These are phyloP conservation scores for Neonectria punicea DNA, from an alignment of 2,329 filamentous ascomycete species.

Conservation along the genomic window DNA sequence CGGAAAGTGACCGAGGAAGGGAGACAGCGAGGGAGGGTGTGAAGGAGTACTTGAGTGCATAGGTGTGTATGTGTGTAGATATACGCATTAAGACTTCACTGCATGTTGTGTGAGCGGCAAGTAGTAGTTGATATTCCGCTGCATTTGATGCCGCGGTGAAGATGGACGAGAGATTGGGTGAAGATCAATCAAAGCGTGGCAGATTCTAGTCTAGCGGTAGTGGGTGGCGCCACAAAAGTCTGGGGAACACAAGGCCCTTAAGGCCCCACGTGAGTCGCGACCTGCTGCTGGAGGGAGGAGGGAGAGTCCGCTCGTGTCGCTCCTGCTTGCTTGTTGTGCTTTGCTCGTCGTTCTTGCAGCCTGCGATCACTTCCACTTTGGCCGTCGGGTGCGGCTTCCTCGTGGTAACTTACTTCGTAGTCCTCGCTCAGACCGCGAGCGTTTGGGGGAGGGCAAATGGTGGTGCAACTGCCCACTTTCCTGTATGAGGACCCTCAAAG, in stretches of 20 bases:
- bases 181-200: background rate
- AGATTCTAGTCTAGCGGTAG: background rate
- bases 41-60: background rate
- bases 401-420: too few relatives aligned
- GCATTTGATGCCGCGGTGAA: background rate
- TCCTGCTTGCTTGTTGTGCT: background rate
- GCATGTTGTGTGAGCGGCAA: background rate
- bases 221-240: conserved; percentile 7
- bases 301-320: background rate
- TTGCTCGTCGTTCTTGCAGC: background rate
- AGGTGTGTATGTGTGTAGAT: background rate
- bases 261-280: background rate
- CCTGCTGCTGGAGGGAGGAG: background rate
- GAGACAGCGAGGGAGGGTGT: background rate
- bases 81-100: background rate
- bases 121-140: background rate
- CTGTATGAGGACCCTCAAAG: background rate
- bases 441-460: background rate
- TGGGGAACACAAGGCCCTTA: background rate
- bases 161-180: background rate
- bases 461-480: conserved; percentile 20
- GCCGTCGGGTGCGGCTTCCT: background rate
- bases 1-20: conserved; percentile 26
- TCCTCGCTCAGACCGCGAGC: background rate
- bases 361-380: background rate